A percentile compares a stretch with the other conserved stretches of the same genome.
These are phyloP conservation scores for Mycena epipterygia DNA, from an alignment of 768 basidiomycete genomes.

Conservation along the genomic window DNA sequence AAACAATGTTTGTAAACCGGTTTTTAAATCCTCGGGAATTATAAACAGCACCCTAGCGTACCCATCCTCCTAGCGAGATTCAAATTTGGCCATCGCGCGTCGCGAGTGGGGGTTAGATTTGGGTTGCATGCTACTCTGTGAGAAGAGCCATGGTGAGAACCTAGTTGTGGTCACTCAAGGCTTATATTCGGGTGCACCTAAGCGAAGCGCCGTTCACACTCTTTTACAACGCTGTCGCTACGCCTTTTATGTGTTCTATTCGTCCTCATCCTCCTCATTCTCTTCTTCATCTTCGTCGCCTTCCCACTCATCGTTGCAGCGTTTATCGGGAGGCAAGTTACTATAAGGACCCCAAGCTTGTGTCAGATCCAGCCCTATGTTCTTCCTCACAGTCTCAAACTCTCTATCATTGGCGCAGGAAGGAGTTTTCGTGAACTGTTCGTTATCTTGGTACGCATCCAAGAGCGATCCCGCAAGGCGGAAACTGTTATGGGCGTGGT, in stretches of 20 bases:
- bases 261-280: too few species aligned
- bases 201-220: background rate
- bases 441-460: background rate
- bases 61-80: too few species aligned
- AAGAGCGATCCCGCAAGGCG: background rate
- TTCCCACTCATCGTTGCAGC: background rate
- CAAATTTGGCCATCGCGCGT: too few species aligned
- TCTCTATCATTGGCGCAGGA: constrained; percentile 18
- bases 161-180: too few species aligned
- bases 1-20: too few species aligned
- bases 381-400: constrained; percentile 15
- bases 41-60: too few species aligned
- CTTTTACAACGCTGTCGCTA: background rate
- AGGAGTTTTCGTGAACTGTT: background rate
- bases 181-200: too few species aligned
- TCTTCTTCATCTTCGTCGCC: background rate
- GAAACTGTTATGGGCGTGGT: background rate
- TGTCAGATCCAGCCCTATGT: constrained; percentile 4
- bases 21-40: too few species aligned
- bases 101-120: too few species aligned
- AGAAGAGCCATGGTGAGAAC: too few species aligned
- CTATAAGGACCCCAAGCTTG: constrained; percentile 13
- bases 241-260: too few species aligned
- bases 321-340: background rate
- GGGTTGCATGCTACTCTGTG: too few species aligned